Evolutionary conservation across 768 basidiomycete genomes (phyloP), one percentile per base, ranked within the genome.

Genomic region (Auricularia sp.): DNA sequence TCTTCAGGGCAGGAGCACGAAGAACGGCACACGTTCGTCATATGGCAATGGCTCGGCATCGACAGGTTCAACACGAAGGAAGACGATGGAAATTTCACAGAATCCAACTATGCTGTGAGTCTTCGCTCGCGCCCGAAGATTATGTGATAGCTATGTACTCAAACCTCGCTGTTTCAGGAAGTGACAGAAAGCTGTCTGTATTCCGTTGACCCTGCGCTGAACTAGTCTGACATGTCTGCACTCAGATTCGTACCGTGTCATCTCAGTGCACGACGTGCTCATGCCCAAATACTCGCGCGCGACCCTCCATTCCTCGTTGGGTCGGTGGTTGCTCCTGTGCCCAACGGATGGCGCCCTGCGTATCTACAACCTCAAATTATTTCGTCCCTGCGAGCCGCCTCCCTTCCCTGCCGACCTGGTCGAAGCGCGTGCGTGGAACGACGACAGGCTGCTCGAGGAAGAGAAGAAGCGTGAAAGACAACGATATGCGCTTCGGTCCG

Each of bases 181-280:
- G 90, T 85, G 70, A 85, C 85, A 69, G 86, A 90, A 69, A 90
- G 88, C 72, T 80, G 90, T 90, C 71, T 71, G 86, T 18, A 34
- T 0, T 70, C 16, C 16, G 33, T 34, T 1, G 58, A 42, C 7
- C 39, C 2, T 42, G 8, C 13, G 13, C 21, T 62, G 11, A 16
- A 11, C 21, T 34, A 37, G 21, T 29, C 2, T 61, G 21, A 62
- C 56, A 7, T 61, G 34, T 21, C 37, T 3, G 24, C 61, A 39
- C 59, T 59, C 63, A 90, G 88, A 83, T 58, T 89, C 88, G 0
- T 89, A 88, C 76, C 87, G 84, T 65, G 68, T 88, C 18, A 73
- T 88, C 18, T 81, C 87, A 0, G 77, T 77, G 3, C 77, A 77
- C 64, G 47, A 59, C 58, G 54, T 47, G 21, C 3, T 33, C 74